These are phyloP conservation scores for Creolimax fragrantissima DNA, from an alignment of 78 protist species.

Conservation along the genomic window DNA sequence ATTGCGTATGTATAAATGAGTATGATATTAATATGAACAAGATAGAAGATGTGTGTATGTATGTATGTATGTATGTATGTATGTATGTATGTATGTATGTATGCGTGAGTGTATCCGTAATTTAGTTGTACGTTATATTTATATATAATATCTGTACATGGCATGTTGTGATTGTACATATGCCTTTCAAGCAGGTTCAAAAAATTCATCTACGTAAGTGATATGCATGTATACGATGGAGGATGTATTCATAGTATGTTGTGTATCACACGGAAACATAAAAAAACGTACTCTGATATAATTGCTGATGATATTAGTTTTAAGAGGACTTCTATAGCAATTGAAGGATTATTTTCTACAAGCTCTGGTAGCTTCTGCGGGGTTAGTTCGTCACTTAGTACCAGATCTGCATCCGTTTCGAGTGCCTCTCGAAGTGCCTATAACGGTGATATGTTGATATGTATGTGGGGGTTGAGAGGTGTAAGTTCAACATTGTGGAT, in stretches of 20 bases:
- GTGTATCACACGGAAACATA: too few species aligned
- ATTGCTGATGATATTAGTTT: conserved; percentile 49
- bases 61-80: neutral
- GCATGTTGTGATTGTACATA: too few species aligned
- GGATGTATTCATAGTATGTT: too few species aligned
- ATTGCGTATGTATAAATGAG: neutral
- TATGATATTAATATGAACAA: neutral
- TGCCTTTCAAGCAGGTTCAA: too few species aligned
- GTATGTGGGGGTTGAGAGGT: too few species aligned
- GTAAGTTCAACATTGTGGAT: too few species aligned
- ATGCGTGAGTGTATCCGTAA: neutral
- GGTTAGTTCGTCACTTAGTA: conserved; percentile 56
- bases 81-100: neutral
- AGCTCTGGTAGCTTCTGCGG: conserved; percentile 60
- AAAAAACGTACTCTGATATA: conserved; percentile 40
- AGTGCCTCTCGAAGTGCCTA: neutral
- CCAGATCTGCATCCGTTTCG: conserved; percentile 25
- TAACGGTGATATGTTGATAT: neutral
- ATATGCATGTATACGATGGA: too few species aligned
- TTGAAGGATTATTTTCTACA: conserved; percentile 70
- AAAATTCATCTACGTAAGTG: too few species aligned
- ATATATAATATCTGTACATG: too few species aligned
- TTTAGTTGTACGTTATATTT: too few species aligned
- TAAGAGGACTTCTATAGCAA: conserved; percentile 73
- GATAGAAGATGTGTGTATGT: neutral